Conservation (phyloP, 306 rosid species). For the Quercus mongolica region DNA sequence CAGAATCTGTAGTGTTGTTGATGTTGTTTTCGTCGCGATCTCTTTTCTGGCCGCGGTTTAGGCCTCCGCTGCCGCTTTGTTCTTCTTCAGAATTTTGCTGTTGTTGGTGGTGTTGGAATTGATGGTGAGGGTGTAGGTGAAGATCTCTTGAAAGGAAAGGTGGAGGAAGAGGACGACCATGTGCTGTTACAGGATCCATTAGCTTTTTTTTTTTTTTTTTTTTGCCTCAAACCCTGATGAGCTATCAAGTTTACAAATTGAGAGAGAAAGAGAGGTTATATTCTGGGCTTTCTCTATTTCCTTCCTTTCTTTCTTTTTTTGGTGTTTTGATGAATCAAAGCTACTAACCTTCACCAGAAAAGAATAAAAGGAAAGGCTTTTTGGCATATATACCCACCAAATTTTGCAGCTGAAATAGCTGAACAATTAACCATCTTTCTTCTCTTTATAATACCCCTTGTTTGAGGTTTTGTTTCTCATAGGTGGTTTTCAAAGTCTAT, state of each 20-base stretch:
- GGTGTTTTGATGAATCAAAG: constrained; percentile 20
- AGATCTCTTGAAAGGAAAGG: constrained; percentile 81
- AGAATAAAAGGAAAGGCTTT: background rate
- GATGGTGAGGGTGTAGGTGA: constrained; percentile 71
- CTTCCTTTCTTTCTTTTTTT: constrained; percentile 5
- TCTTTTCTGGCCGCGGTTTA: constrained; percentile 53
- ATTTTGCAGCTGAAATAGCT: constrained; percentile 35
- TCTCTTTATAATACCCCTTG: background rate
- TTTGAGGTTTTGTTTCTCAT: constrained; percentile 10
- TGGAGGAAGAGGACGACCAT: constrained; percentile 82
- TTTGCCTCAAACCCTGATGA: constrained; percentile 12
- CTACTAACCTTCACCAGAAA: constrained; percentile 24
- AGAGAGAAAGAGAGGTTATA: background rate
- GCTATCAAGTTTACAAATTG: background rate
- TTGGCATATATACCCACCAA: constrained; percentile 19
- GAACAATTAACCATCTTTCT: constrained; percentile 12
- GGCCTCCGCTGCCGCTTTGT: constrained; percentile 35
- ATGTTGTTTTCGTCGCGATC: constrained; percentile 45
- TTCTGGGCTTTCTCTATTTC: background rate
- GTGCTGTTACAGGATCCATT: constrained; percentile 88
- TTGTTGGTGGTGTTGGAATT: constrained; percentile 49
- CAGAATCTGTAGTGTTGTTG: constrained; percentile 10
- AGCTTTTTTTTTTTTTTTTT: background rate
- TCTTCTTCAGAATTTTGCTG: constrained; percentile 54
- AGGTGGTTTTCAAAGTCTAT: background rate